Percentiles rank a stretch among this genome's conserved stretches.
Conservation (phyloP, 352 stramenopile species). For the Plasmopara halstedii region DNA sequence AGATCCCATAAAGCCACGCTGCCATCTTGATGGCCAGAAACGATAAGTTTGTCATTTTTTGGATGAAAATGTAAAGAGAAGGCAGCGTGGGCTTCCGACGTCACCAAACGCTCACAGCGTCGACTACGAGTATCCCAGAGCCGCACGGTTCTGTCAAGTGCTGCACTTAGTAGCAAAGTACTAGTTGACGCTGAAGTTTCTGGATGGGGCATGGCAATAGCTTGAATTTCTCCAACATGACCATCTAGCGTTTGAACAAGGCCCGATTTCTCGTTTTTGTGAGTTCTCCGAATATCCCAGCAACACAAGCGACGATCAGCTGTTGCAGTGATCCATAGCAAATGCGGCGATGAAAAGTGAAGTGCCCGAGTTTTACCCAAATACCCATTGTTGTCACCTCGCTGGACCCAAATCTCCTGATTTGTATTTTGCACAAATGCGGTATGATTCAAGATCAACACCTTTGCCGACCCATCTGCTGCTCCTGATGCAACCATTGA, state of each 20-base stretch:
- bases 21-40: constrained; percentile 56
- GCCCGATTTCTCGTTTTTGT: constrained; percentile 9
- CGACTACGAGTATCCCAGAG: constrained; percentile 60
- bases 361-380: constrained; percentile 44
- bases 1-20: constrained; percentile 59
- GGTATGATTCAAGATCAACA: constrained; percentile 18
- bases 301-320: constrained; percentile 39
- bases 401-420: constrained; percentile 28
- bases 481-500: constrained; percentile 47
- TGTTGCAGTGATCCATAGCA: constrained; percentile 35
- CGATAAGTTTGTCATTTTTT: constrained; percentile 18
- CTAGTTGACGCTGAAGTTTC: not conserved
- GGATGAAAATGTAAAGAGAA: constrained; percentile 48
- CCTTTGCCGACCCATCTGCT: constrained; percentile 50
- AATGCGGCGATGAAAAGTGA: constrained; percentile 26
- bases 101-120: constrained; percentile 44
- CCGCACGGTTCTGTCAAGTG: constrained; percentile 52
- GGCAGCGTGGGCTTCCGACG: constrained; percentile 20
- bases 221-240: constrained; percentile 59
- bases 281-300: constrained; percentile 36
- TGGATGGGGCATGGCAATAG: constrained; percentile 26
- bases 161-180: constrained; percentile 28
- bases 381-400: constrained; percentile 16
- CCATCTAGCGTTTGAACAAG: constrained; percentile 38
- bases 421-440: constrained; percentile 7